Evolutionary conservation across 2,329 filamentous ascomycete species (phyloP).

Genomic region (Paracamarosporium sp.): DNA sequence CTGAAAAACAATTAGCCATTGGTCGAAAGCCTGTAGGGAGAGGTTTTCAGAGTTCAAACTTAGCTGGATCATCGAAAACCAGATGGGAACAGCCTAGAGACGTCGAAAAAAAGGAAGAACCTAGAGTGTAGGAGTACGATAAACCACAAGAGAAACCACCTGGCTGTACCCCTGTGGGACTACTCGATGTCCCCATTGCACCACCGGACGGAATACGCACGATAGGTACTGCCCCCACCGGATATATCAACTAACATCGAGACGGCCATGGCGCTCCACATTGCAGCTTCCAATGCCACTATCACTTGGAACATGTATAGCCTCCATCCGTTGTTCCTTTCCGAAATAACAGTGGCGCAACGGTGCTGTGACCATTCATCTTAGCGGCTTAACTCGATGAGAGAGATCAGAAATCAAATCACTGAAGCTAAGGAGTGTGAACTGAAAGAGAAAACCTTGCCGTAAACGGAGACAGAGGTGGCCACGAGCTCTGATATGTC

Average conservation of each 20-base stretch:
- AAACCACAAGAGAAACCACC: background rate
- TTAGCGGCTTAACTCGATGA: background rate
- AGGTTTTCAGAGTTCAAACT: too few species aligned
- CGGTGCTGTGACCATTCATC: background rate
- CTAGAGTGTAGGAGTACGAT: background rate
- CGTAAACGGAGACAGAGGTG: too few species aligned
- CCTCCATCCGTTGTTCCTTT: background rate
- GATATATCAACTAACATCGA: background rate
- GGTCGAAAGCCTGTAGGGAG: too few species aligned
- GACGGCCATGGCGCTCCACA: background rate
- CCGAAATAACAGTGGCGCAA: background rate
- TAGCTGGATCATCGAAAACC: too few species aligned
- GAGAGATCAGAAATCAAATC: background rate
- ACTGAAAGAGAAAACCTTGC: too few species aligned
- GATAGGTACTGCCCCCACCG: background rate
- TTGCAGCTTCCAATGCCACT: background rate
- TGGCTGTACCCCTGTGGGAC: background rate
- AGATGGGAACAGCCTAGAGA: too few species aligned
- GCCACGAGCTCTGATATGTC: too few species aligned
- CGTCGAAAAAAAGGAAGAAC: background rate
- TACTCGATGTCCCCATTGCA: background rate
- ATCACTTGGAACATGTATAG: background rate
- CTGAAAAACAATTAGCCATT: too few species aligned
- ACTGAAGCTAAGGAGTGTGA: background rate
- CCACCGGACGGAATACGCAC: background rate